Base-by-base conservation (phyloP, 495 filamentous ascomycete species). In the Amphirosellinia nigrospora region DNA sequence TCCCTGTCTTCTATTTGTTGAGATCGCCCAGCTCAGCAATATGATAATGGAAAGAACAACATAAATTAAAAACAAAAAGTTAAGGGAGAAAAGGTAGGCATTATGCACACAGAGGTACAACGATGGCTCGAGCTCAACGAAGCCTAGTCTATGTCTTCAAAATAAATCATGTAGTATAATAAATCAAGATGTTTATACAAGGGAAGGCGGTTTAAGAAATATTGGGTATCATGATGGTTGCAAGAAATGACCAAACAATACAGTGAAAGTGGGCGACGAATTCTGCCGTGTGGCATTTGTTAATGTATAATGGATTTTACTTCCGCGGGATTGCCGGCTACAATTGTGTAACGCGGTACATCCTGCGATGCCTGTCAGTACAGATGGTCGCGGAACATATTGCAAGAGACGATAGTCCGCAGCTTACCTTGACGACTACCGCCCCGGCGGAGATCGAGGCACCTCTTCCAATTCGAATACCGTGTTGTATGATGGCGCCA, bases 361-460 rank as follows among this genome's bases (percentile, higher is more conserved):
- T 91, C 87, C 76, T 78, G 26, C 23, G 0, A 23, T 45, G 30
- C 34, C 23, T 36, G 72, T 68, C 61, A 65, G 28, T n/a, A 46
- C 21, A 39, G 56, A 52, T 64, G 34, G 28, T 26, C 5, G 13
- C 50, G 8, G 26, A n/a, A 30, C 50, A 39, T 11, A 1, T 15
- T 9, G 15, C 9, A 26, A 30, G 43, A 50, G 28, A 9, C 10
- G 11, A n/a, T 28, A 21, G 45, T 66, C 8, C 26, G 6, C 6
- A 64, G 79, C 85, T 70, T 84, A 95, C 93, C 85, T 90, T 95
- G 0, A 93, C 95, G 16, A 97, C 94, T 53, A 97, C 89, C 74
- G 91, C 93, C 1, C 93, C 94, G 16, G 95, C 93, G 13, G 93
- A 94, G 64, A 97, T 86, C 0, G 91, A 91, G 21, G 86, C 87